A percentile compares a stretch with the other conserved stretches of the same genome.
These are phyloP conservation scores for Tuber brumale DNA, from an alignment of 495 filamentous ascomycete species.

Conservation along the genomic window DNA sequence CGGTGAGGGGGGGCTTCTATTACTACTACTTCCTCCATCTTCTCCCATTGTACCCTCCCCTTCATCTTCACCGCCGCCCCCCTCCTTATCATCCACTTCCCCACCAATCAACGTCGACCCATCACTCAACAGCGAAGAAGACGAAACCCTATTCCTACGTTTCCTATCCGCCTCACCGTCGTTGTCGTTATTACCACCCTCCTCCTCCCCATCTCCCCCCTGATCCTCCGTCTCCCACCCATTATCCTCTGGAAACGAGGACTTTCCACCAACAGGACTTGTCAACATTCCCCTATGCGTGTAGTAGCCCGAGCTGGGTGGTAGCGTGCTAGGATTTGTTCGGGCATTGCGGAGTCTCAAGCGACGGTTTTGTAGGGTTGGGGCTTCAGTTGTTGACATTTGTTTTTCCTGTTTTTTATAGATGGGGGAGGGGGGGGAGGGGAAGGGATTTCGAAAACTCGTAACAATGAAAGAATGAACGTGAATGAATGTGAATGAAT, in stretches of 20 bases:
- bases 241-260: slow-evolving; percentile 1
- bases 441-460: not conserved
- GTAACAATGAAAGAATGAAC: not conserved
- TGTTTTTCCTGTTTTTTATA: not conserved
- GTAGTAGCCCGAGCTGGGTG: slow-evolving; percentile 9
- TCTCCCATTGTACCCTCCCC: not conserved
- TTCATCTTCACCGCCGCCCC: not conserved
- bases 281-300: not conserved
- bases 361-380: slow-evolving; percentile 37
- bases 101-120: slow-evolving; percentile 10
- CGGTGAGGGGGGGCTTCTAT: not conserved
- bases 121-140: slow-evolving; percentile 7
- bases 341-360: slow-evolving; percentile 37
- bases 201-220: not conserved
- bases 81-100: not conserved
- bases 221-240: slow-evolving; percentile 37
- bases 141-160: slow-evolving; percentile 13
- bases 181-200: not conserved
- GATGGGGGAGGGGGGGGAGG: not conserved
- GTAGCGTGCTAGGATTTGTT: slow-evolving; percentile 27
- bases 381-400: slow-evolving; percentile 13
- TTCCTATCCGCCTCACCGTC: not conserved
- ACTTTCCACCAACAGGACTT: not conserved
- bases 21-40: not conserved
- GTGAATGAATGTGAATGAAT: not conserved